Base-by-base conservation (phyloP, 192 early-diverging fungal genomes). In the Lobosporangium transversale region DNA sequence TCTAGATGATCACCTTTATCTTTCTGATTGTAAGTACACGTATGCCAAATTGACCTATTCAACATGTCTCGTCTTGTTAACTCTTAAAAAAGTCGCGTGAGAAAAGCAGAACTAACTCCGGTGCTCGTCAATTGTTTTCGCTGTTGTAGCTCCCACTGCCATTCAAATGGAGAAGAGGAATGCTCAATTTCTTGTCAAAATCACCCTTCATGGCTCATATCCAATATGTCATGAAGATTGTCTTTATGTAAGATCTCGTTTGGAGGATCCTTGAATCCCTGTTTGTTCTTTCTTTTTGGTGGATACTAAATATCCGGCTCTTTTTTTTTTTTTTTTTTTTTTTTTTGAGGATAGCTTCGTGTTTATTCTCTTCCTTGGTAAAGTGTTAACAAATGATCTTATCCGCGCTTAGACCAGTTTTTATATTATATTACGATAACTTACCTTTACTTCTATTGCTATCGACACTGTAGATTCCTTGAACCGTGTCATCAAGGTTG, bases 141-240 rank as follows among this genome's bases (percentile, higher is more conserved):
- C n/a, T n/a, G n/a, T n/a, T n/a, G n/a, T 76, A 87, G 86, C 42
- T 87, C 24, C 86, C 86, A 17, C 61, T 87, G 37, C 86, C 86
- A 30, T 60, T 56, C 45, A 63, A 71, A 23, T 85, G 82, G 81
- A 61, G 84, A 61, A 70, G 81, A 33, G 70, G 73, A 2, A 58
- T 85, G 55, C 70, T 85, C 27, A 83, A 79, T 21, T 82, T 79
- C 63, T 30, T 85, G 23, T 71, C 80, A 15, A 67, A 62, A 10
- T 87, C 86, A 3, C 62, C 56, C 0, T 27, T 80, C 33, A 80
- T 85, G 80, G 79, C 66, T 31, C 20, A 42, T 9, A 24, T 52
- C 29, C 78, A 81, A 61, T 74, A 81, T 64, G 51, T 64, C 2
- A 67, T 87, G 66, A 87, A 83, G 44, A 73, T 87, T 18, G 57